Evolutionary conservation across 2,329 filamentous ascomycete species (phyloP), one percentile per base, ranked within the genome.

Genomic region (Cladophialophora carrionii): DNA sequence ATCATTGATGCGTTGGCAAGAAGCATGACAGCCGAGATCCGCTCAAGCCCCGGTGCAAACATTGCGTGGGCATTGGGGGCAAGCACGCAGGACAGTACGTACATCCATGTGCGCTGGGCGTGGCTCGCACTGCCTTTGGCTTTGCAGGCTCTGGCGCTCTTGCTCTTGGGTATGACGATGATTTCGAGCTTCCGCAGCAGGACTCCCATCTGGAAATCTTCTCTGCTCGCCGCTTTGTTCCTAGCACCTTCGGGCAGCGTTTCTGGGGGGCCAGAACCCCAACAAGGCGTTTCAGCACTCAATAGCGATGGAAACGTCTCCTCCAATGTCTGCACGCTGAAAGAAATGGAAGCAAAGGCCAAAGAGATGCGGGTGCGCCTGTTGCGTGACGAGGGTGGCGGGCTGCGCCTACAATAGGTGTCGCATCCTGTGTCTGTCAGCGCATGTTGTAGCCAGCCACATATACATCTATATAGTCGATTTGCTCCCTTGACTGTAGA

Each of bases 71-170:
- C 46, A 26, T 17, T 26, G 24, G 46, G 46, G 24, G 24, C 46
- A 6, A 8, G 20, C 20, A 51, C 46, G 3, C 46, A 51, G 20
- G 20, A 51, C 46, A 26, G 10, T 4, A 26, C 46, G 9, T 51
- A 26, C 24, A 51, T 51, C 20, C 46, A 51, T 14, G 46, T 51
- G 20, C 46, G 46, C 20, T 51, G 46, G 46, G 24, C 20, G 12
- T 51, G 46, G 46, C 46, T 49, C 46, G 46, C 46, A 4, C 46
- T 49, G 46, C 46, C 46, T 24, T 24, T 49, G 46, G 24, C 46
- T 9, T 12, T 26, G 46, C 46, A 51, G 24, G 46, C 46, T 51
- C 20, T 51, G 8, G 46, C 20, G 20, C 20, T 51, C 46, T 26
- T 51, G 48, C 22, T 51, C 20, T 29, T 51, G 48, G 48, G 4